Conservation (phyloP, 495 filamentous ascomycete genomes). For the Tuber microsphaerosporum region DNA sequence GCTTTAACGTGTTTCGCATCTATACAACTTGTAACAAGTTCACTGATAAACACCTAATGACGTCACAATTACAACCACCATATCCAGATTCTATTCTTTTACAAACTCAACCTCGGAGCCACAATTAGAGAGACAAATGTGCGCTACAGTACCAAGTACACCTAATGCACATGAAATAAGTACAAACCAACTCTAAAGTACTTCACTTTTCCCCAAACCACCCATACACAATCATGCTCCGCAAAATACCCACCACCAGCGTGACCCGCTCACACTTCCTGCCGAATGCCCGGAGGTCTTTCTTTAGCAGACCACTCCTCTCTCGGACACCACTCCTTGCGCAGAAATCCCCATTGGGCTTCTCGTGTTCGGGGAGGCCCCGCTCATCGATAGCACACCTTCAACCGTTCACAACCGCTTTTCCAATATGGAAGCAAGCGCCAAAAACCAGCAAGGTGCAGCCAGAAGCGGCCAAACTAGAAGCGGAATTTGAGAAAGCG, state of each 20-base stretch:
- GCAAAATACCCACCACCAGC: neutral
- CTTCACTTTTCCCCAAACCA: neutral
- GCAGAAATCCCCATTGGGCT: neutral
- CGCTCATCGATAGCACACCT: neutral
- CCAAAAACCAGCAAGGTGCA: neutral
- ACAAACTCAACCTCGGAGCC: neutral
- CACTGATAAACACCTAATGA: neutral
- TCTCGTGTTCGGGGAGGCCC: neutral
- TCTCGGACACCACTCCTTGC: neutral
- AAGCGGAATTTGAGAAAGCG: constrained; percentile 32
- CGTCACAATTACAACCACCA: neutral
- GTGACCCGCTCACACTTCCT: neutral
- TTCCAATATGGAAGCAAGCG: neutral
- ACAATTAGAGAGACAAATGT: neutral
- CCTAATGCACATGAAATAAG: neutral
- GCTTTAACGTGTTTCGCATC: neutral
- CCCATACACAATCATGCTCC: neutral
- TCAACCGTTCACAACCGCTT: neutral
- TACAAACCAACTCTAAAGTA: neutral
- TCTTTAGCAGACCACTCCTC: neutral
- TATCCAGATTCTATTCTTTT: neutral
- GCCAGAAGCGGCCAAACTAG: neutral
- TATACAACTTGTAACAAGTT: neutral
- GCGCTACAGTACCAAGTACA: neutral
- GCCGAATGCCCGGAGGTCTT: neutral